Conservation (phyloP, 1,139 yeast genomes). For the Yamadazyma oceani region DNA sequence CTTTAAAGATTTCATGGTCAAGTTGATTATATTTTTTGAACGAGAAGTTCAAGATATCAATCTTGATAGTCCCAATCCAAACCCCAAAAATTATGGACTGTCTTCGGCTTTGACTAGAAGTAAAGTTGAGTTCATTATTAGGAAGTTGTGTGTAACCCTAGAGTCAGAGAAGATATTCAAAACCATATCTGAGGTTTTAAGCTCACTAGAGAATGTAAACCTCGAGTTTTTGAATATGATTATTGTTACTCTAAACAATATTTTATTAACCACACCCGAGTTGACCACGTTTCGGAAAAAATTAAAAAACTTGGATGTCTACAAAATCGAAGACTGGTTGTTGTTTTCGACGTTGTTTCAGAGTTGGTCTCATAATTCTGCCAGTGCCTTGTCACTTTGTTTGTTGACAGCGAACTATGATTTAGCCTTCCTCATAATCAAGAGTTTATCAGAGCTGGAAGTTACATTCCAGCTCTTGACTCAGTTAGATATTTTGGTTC, state of each 20-base stretch:
- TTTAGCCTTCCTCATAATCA: slow-evolving; percentile 77
- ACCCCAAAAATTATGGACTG: slow-evolving; percentile 4
- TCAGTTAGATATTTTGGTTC: slow-evolving; percentile 79
- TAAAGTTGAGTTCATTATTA: slow-evolving; percentile 80
- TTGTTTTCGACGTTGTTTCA: slow-evolving; percentile 77
- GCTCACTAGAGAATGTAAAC: slow-evolving; percentile 56
- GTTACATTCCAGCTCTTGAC: slow-evolving; percentile 68
- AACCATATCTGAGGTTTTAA: slow-evolving; percentile 73
- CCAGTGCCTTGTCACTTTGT: slow-evolving; percentile 85
- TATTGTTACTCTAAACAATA: slow-evolving; percentile 85
- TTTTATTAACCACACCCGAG: slow-evolving; percentile 86
- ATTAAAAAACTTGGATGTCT: slow-evolving; percentile 49
- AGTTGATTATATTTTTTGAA: slow-evolving; percentile 68
- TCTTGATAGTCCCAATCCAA: slow-evolving; percentile 21
- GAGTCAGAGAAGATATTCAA: slow-evolving; percentile 83
- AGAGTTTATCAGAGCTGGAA: slow-evolving; percentile 73
- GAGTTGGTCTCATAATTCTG: slow-evolving; percentile 92
- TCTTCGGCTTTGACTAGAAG: slow-evolving; percentile 44
- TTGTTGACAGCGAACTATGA: slow-evolving; percentile 87
- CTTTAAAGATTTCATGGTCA: slow-evolving; percentile 73
- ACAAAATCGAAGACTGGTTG: slow-evolving; percentile 60
- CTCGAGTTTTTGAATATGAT: slow-evolving; percentile 74
- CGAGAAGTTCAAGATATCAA: slow-evolving; percentile 28
- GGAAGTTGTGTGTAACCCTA: slow-evolving; percentile 79
- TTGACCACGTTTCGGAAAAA: slow-evolving; percentile 67